These are phyloP conservation scores for Coniochaeta hoffmannii DNA, from an alignment of 2,329 filamentous ascomycete species.

Conservation along the genomic window DNA sequence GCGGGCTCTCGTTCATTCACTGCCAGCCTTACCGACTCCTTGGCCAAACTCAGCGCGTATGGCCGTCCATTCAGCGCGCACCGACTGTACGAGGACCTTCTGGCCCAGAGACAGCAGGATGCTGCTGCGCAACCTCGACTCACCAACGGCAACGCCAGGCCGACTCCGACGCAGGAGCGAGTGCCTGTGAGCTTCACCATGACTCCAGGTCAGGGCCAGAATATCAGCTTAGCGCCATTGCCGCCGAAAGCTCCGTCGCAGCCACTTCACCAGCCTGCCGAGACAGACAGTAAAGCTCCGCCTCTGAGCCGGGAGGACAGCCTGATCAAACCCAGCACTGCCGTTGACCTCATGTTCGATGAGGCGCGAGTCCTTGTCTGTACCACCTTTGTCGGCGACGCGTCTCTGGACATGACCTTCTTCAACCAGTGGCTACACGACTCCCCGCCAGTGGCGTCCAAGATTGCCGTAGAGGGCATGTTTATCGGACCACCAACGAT, in stretches of 20 bases:
- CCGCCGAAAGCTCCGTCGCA: constrained; percentile 21
- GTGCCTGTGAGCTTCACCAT: constrained; percentile 48
- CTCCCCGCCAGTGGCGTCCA: constrained; percentile 46
- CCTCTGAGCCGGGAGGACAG: constrained; percentile 28
- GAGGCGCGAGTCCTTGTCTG: constrained; percentile 58
- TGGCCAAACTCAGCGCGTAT: constrained; percentile 41
- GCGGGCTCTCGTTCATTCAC: constrained; percentile 49
- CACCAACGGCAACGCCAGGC: constrained; percentile 36
- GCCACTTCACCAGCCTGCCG: constrained; percentile 20
- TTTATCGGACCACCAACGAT: constrained; percentile 61
- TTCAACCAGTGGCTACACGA: constrained; percentile 61
- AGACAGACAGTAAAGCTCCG: constrained; percentile 17
- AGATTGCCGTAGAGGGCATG: constrained; percentile 59
- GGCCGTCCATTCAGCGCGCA: constrained; percentile 50
- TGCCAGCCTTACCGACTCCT: constrained; percentile 45
- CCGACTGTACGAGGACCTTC: constrained; percentile 48
- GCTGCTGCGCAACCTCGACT: constrained; percentile 31
- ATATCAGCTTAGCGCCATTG: constrained; percentile 44
- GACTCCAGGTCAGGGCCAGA: constrained; percentile 44
- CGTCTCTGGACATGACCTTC: constrained; percentile 57
- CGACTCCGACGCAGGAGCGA: constrained; percentile 25
- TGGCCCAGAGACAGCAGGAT: constrained; percentile 35
- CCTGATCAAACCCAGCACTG: constrained; percentile 38
- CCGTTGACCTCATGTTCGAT: constrained; percentile 51
- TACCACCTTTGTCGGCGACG: constrained; percentile 59